Evolutionary conservation across 2,329 filamentous ascomycete genomes (phyloP).

Genomic region (Aspergillus phoenicis): DNA sequence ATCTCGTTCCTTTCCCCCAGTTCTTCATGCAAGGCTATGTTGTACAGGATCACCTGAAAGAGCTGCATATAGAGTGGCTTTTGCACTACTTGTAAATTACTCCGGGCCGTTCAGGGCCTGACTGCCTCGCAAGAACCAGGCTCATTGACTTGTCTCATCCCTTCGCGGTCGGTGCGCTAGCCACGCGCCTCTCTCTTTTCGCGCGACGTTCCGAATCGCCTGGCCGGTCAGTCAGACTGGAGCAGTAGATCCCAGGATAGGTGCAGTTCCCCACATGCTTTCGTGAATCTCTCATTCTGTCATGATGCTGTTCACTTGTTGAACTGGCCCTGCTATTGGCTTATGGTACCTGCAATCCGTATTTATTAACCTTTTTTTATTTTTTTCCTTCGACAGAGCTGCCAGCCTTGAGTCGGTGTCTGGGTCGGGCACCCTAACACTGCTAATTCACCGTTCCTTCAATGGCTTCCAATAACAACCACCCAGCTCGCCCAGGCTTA

Average conservation of each 20-base stretch:
- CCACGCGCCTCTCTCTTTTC: conserved; percentile 38
- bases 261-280: conserved; percentile 28
- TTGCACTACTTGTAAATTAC: neutral
- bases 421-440: conserved; percentile 11
- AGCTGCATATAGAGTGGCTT: neutral
- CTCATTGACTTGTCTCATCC: conserved; percentile 18
- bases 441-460: conserved; percentile 6
- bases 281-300: conserved; percentile 18
- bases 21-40: conserved; percentile 10
- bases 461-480: conserved; percentile 38
- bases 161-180: conserved; percentile 26
- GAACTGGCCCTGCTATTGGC: conserved; percentile 17
- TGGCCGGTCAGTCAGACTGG: conserved; percentile 6
- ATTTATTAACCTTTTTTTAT: neutral
- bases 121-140: conserved; percentile 10
- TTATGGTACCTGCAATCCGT: neutral
- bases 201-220: conserved; percentile 23
- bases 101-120: conserved; percentile 8
- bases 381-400: neutral
- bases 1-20: neutral
- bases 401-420: conserved; percentile 6
- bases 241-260: conserved; percentile 29
- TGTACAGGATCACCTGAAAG: conserved; percentile 1
- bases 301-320: conserved; percentile 2
- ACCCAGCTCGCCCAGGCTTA: conserved; percentile 30